Evolutionary conservation across 345 rosid genomes (phyloP).

Genomic region (Citrus maxima): DNA sequence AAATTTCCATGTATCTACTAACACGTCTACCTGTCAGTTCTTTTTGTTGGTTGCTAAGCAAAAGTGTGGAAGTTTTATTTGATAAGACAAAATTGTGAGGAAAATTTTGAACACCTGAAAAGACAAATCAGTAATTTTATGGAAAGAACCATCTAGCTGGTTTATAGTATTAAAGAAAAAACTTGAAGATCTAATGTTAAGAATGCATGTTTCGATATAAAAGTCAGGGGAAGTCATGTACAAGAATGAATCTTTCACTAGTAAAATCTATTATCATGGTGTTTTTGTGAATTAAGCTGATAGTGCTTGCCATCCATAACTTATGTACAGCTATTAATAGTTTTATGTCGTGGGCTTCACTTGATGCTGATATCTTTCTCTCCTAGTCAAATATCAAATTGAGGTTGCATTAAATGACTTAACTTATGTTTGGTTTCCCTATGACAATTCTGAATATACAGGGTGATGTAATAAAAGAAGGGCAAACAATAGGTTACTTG

Average conservation of each 20-base stretch:
- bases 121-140: background rate
- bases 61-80: background rate
- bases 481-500: slow-evolving; percentile 83
- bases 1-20: slow-evolving; percentile 1
- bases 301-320: background rate
- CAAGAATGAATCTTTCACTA: background rate
- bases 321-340: background rate
- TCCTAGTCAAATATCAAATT: background rate
- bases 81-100: background rate
- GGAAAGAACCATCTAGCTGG: background rate
- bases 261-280: background rate
- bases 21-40: background rate
- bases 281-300: background rate
- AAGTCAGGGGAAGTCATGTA: background rate
- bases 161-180: background rate
- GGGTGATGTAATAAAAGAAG: slow-evolving; percentile 87
- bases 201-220: background rate
- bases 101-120: background rate
- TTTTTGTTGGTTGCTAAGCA: background rate
- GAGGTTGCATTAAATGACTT: background rate
- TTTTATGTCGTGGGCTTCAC: background rate
- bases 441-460: slow-evolving; percentile 24
- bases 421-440: background rate
- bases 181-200: background rate
- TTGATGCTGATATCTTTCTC: background rate